Evolutionary conservation across 2,329 filamentous ascomycete genomes (phyloP), one percentile per base, ranked within the genome.

Genomic region (Ophiostoma piceae): DNA sequence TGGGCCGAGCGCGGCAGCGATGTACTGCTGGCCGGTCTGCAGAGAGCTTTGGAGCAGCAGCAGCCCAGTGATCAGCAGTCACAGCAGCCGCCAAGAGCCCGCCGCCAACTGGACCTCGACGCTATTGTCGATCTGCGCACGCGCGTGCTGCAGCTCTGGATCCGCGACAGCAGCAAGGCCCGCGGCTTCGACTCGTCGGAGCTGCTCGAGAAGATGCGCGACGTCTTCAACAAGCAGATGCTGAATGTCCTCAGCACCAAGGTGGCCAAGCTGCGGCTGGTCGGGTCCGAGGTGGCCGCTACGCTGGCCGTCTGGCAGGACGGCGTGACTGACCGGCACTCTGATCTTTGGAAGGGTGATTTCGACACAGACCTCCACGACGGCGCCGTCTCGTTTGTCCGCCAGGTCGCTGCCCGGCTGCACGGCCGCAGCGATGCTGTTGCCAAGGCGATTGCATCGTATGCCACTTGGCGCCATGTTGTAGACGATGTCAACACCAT

Each of bases 391-490:
- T 77, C 81, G 0, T 92, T 97, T 78, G 89, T 93, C 66, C 82
- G 88, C 71, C 86, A 87, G 22, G 84, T 97, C 29, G 79, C 90
- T 9, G 84, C 89, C 41, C 86, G 89, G 26, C 83, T 92, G 8
- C 87, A 94, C 74, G 94, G 94, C 6, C 86, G 89, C 67, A 90
- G 89, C 75, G 83, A 88, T 70, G 82, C 87, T 12, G 85, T 94
- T 0, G 86, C 87, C 47, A 82, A 81, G 68, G 86, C 89, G 0
- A 82, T 89, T 1, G 81, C 84, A 14, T 82, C 84, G 65, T 95
- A 95, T 76, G 84, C 87, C 71, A 83, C 84, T 1, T 97, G 94
- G 93, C 85, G 88, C 65, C 82, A 83, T n/a, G 85, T 89, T 5
- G 86, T 96, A n/a, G 85, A 89, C 71, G 87, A 88, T 68, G 85